Evolutionary conservation across 1,284 basidiomycete species (phyloP), one percentile per base, ranked within the genome.

Genomic region (Leccinum angustisporum): DNA sequence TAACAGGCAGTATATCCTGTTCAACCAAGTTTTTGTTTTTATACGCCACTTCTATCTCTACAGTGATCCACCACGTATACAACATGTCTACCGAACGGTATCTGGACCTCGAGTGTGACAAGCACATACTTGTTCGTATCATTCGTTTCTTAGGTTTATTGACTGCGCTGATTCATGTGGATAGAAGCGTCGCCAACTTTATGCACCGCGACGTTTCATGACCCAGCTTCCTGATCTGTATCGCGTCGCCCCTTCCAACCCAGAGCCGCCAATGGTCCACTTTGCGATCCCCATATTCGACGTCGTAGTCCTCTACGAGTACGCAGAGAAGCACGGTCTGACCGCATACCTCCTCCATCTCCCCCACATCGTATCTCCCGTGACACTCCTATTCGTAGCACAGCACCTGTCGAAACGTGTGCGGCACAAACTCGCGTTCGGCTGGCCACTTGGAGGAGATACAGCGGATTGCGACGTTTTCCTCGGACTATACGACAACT

Each of bases 401-500:
- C 13, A 31, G 30, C 51, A 53, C 27, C 11, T 53, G 51, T n/a
- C 27, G 27, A 31, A 53, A 53, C n/a, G 30, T n/a, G 51, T 31
- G 14, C 51, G 10, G 6, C 30, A 53, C n/a, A 18, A 53, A n/a
- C 10, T 53, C 30, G 16, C 11, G 16, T 31, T 53, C 3, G 51
- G 27, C 30, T 38, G 54, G 33, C 18, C 54, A 38, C 7, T 27
- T 16, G 16, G 18, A 38, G 40, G n/a, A n/a, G 11, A 18, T 33
- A 54, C 33, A 16, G 53, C 31, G 2, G 53, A 54, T 30, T 54
- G 53, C 11, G 53, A 18, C 6, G 11, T 59, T 11, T n/a, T 59
- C 18, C 40, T 59, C 7, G 18, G 8, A 5, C 14, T 61, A 7
- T 61, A 61, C 31, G 13, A 38, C 27, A 61, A 61, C 53, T 58